A percentile compares a stretch with the other conserved stretches of the same genome.
Evolutionary conservation across 176 grass and related monocot species (phyloP).

Genomic region (Avena insularis): DNA sequence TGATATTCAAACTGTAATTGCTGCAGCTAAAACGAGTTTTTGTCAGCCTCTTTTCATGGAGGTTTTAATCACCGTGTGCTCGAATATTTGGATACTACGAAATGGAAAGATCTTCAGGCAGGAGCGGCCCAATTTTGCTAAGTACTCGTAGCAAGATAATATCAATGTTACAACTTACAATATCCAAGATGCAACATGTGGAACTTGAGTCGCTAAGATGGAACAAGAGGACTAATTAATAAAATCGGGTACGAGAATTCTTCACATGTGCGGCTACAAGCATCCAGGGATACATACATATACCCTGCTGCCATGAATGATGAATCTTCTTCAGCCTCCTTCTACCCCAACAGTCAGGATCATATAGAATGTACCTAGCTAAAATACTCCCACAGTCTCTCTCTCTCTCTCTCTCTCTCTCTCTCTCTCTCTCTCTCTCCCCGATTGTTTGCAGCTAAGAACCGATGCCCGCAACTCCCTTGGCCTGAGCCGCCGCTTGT

Average conservation of each 20-base stretch:
- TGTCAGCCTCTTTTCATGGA: no score
- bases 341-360: neutral
- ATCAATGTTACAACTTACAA: no score
- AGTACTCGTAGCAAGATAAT: no score
- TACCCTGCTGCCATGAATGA: neutral
- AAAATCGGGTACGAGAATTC: neutral
- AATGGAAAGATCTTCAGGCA: no score
- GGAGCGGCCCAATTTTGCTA: no score
- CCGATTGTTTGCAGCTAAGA: conserved; percentile 45
- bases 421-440: neutral
- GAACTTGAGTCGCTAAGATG: neutral
- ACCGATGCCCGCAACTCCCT: conserved; percentile 74
- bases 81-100: no score
- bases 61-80: no score
- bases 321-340: neutral
- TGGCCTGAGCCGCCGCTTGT: conserved; percentile 66
- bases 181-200: neutral
- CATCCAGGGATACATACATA: neutral
- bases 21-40: no score
- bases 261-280: neutral
- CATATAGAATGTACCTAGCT: neutral
- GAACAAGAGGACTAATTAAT: neutral
- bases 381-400: neutral
- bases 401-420: neutral
- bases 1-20: no score